These are phyloP conservation scores for Colletotrichum tanaceti DNA, from an alignment of 2,329 filamentous ascomycete species.

Conservation along the genomic window DNA sequence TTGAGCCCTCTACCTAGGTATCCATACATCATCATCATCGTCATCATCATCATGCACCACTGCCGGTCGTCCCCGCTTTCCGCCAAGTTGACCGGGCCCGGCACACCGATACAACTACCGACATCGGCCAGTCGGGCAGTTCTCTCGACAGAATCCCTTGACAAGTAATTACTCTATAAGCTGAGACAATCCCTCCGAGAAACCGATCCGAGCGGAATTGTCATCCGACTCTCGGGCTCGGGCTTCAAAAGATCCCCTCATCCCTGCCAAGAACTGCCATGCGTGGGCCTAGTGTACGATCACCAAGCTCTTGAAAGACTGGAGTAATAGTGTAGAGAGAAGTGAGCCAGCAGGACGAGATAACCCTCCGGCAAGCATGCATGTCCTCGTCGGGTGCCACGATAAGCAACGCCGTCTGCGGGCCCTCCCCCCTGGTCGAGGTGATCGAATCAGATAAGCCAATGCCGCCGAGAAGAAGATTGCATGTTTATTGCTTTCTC, in stretches of 20 bases:
- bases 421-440: background rate
- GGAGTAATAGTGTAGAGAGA: too few species aligned
- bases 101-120: constrained; percentile 4
- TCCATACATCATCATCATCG: background rate
- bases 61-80: background rate
- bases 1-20: background rate
- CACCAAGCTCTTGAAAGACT: background rate
- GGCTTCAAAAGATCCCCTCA: too few species aligned
- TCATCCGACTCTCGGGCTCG: background rate
- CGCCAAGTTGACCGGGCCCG: background rate
- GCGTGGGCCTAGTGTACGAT: background rate
- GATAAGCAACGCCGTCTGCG: constrained; percentile 24
- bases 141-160: background rate
- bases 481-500: constrained; percentile 31
- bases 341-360: background rate
- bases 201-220: background rate
- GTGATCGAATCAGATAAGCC: constrained; percentile 21
- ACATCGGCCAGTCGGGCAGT: constrained; percentile 14
- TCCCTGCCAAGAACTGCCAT: background rate
- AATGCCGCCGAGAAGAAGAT: background rate
- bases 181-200: background rate
- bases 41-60: background rate
- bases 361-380: constrained; percentile 9
- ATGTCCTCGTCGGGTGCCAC: constrained; percentile 19
- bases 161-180: too few species aligned